phyloP scores from a whole-genome alignment of 2,329 filamentous ascomycete species.

The Fusarium nanum region DNA sequence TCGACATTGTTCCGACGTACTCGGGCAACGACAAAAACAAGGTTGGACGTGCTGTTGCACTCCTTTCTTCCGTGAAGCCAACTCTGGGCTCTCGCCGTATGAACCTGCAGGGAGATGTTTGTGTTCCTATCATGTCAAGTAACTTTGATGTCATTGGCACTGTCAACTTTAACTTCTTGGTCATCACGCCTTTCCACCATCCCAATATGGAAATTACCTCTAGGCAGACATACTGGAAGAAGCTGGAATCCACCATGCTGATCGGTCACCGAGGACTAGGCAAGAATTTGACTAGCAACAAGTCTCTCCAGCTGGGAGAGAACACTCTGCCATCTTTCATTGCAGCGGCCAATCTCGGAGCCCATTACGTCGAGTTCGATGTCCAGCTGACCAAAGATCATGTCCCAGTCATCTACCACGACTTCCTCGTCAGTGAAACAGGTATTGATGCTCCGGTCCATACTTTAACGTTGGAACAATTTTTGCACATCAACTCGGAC shows the following conservation, averaged over 20 bases:
- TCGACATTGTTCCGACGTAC: conserved; percentile 96
- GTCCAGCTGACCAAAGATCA: conserved; percentile 99
- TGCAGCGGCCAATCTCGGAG: conserved; percentile 91
- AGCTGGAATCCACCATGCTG: conserved; percentile 86
- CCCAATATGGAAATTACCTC: conserved; percentile 93
- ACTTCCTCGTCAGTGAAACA: conserved; percentile 97
- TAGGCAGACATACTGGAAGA: conserved; percentile 96
- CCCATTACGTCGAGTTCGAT: conserved; percentile 80
- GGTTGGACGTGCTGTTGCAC: conserved; percentile 87
- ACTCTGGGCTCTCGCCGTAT: conserved; percentile 87
- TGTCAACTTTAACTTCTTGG: conserved; percentile 95
- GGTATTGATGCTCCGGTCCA: conserved; percentile 97
- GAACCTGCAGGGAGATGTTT: conserved; percentile 90
- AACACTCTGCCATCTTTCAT: conserved; percentile 98
- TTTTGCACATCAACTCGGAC: conserved; percentile 83
- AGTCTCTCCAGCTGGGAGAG: conserved; percentile 92
- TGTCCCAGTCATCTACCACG: conserved; percentile 97
- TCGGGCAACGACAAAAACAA: conserved; percentile 89
- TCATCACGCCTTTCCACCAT: conserved; percentile 94
- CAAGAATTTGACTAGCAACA: conserved; percentile 87
- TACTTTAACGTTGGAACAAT: conserved; percentile 93
- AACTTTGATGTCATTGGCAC: conserved; percentile 91
- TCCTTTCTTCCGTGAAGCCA: conserved; percentile 87
- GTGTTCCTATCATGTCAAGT: conserved; percentile 87
- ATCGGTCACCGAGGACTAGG: conserved; percentile 81